Conservation (phyloP, 1,284 basidiomycete species). For the Ustilago hordei region DNA sequence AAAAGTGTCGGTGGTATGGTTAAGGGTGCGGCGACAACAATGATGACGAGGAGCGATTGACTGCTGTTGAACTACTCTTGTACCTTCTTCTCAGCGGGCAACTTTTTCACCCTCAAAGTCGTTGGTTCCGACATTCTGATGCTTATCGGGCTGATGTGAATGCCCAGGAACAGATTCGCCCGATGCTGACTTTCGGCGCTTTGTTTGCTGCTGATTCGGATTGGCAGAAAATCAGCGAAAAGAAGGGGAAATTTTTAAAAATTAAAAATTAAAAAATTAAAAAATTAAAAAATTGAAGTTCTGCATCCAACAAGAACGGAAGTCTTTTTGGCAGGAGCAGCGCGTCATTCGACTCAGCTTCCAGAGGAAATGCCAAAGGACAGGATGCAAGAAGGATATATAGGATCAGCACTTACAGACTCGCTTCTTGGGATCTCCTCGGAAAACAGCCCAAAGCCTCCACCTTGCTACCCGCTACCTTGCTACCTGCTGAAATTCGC, state of each 20-base stretch:
- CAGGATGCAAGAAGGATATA: background rate
- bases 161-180: background rate
- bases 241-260: background rate
- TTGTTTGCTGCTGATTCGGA: conserved; percentile 9
- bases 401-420: background rate
- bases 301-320: background rate
- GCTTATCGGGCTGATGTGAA: background rate
- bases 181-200: background rate
- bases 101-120: conserved; percentile 8
- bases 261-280: background rate
- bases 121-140: background rate
- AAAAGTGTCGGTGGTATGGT: too few relatives aligned
- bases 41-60: conserved; percentile 3
- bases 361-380: background rate
- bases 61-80: conserved; percentile 7
- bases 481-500: background rate
- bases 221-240: background rate
- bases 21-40: background rate
- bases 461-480: conserved; percentile 1
- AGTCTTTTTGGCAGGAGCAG: too few relatives aligned
- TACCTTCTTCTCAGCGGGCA: conserved; percentile 8
- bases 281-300: conserved; percentile 1
- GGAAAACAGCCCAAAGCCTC: conserved; percentile 17
- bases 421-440: conserved; percentile 5
- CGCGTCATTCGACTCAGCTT: background rate